Evolutionary conservation across 352 stramenopile species (phyloP).

Genomic region (Globisporangium cederbergense): DNA sequence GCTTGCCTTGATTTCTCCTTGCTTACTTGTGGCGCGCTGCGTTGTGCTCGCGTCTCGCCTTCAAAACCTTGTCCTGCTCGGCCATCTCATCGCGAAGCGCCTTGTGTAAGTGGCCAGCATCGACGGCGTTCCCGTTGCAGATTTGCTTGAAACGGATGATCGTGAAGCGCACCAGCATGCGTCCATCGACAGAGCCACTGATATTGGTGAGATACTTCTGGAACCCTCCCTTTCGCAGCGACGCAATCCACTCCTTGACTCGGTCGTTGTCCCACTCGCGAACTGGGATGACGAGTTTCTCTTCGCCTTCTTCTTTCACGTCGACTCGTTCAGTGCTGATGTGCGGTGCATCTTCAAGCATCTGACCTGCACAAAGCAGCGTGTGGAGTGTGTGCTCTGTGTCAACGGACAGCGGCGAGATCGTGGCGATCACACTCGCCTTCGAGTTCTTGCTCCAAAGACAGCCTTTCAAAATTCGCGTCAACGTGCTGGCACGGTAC

Average conservation of each 20-base stretch:
- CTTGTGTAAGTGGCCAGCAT: slow-evolving; percentile 60
- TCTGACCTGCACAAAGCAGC: slow-evolving; percentile 63
- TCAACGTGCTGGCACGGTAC: slow-evolving; percentile 69
- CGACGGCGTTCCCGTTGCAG: slow-evolving; percentile 53
- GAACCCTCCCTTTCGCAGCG: slow-evolving; percentile 44
- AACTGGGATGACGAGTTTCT: slow-evolving; percentile 31
- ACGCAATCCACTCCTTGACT: slow-evolving; percentile 51
- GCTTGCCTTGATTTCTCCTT: not conserved
- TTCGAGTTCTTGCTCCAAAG: slow-evolving; percentile 56
- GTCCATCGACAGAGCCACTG: slow-evolving; percentile 41
- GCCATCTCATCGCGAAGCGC: slow-evolving; percentile 50
- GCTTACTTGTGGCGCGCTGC: slow-evolving; percentile 22
- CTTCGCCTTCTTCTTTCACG: slow-evolving; percentile 42
- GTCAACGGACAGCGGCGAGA: slow-evolving; percentile 74
- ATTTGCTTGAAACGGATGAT: slow-evolving; percentile 61
- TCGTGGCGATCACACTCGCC: slow-evolving; percentile 70
- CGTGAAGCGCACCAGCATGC: slow-evolving; percentile 60
- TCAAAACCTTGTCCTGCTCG: slow-evolving; percentile 45
- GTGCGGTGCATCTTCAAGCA: slow-evolving; percentile 54
- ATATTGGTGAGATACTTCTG: slow-evolving; percentile 52
- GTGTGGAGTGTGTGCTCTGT: slow-evolving; percentile 82
- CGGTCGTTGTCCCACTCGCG: slow-evolving; percentile 62
- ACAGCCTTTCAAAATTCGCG: slow-evolving; percentile 70
- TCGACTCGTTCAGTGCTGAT: slow-evolving; percentile 61
- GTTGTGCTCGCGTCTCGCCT: slow-evolving; percentile 49